These are phyloP conservation scores for Nicotiana tabacum DNA, from an alignment of 257 asterid genomes.

Conservation along the genomic window DNA sequence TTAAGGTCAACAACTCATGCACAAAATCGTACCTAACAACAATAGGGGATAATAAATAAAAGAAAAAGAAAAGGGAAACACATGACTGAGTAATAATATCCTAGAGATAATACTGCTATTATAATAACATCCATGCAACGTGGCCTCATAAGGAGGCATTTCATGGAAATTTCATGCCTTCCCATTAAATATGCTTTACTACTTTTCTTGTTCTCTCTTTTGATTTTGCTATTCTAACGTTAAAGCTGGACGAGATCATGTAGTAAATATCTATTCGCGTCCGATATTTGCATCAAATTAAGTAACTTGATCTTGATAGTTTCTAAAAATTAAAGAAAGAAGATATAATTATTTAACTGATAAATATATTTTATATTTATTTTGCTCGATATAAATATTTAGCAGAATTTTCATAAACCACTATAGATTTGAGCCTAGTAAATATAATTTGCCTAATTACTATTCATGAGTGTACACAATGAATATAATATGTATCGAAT, in stretches of 20 bases:
- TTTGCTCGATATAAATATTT: too few species aligned
- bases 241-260: background rate
- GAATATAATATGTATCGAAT: too few species aligned
- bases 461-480: too few species aligned
- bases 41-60: background rate
- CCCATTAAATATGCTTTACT: background rate
- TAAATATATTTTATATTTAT: too few species aligned
- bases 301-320: too few species aligned
- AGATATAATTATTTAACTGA: too few species aligned
- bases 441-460: too few species aligned
- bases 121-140: background rate
- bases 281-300: too few species aligned
- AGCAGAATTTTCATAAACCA: too few species aligned
- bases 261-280: too few species aligned
- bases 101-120: background rate
- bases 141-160: background rate
- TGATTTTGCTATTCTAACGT: conserved; percentile 6
- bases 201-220: background rate
- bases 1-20: background rate
- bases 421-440: too few species aligned
- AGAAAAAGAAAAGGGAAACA: background rate
- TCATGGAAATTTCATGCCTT: conserved; percentile 6
- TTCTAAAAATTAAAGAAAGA: too few species aligned
- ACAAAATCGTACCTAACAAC: background rate
- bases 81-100: background rate